Base-by-base conservation (phyloP, 768 basidiomycete species). In the Cystobasidium ongulense region DNA sequence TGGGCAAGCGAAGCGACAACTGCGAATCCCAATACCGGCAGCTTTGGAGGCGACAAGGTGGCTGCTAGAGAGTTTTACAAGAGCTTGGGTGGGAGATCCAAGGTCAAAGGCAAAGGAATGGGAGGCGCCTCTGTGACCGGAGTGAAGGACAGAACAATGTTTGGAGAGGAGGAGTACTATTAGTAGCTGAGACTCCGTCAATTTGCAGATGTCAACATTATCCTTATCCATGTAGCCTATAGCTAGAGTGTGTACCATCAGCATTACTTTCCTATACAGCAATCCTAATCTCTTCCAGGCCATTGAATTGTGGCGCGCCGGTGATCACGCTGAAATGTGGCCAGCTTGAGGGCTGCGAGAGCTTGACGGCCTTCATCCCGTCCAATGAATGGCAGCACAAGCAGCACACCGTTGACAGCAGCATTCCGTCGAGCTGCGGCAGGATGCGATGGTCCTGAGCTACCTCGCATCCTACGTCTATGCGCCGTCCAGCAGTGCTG, bases 11-110 rank as follows among this genome's bases (percentile, higher is more conserved):
- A 79, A 76, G 72, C 75, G 29, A 74, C 74, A 53, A 72, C 73
- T 50, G 23, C 15, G 0, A 33, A 25, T 15, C 25, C 53, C 17
- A 36, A 33, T 38, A 15, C 7, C 18, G 54, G 46, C 25, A 46
- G 63, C 25, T 64, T 64, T 64, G 43, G 39, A 5, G 27, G 68
- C 18, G 75, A 76, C 63, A 77, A 77, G 53, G 73, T 61, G n/a
- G 77, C 72, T 1, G 77, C 76, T 74, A 57, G 78, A 33, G 76
- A 75, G 39, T 79, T 73, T 53, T 79, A 79, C 77, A 79, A 79
- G 76, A 77, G 76, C 29, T 33, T 54, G 21, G 18, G 61, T 75
- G 78, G 67, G 72, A 35, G 63, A 75, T 1, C 54, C 65, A 31
- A 78, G 75, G 53, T 78, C 74, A 54, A 78, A 76, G 65, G 72